These are phyloP conservation scores for Xylaria flabelliformis DNA, from an alignment of 495 filamentous ascomycete species.

Conservation along the genomic window DNA sequence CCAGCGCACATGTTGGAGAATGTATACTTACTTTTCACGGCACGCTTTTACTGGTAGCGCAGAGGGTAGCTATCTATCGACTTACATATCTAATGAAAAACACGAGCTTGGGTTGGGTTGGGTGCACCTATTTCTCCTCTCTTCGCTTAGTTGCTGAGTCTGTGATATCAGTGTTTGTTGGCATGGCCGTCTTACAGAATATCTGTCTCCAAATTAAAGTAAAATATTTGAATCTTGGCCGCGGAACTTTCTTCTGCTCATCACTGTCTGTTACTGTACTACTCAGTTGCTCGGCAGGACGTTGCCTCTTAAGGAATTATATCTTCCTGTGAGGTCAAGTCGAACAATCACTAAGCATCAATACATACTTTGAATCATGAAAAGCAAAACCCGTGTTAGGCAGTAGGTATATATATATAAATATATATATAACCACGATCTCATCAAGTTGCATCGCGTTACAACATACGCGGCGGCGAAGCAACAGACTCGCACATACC, in stretches of 20 bases:
- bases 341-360: too few relatives aligned
- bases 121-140: neutral
- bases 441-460: neutral
- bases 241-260: too few relatives aligned
- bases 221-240: too few relatives aligned
- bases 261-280: too few relatives aligned
- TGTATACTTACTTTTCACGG: constrained; percentile 23
- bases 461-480: neutral
- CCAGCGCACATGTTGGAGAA: neutral
- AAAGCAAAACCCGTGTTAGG: too few relatives aligned
- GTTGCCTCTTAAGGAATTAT: too few relatives aligned
- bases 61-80: neutral
- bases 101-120: neutral
- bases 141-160: neutral
- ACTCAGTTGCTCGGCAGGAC: too few relatives aligned
- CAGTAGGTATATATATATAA: neutral
- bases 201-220: neutral
- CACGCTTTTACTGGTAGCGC: neutral
- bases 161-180: too few relatives aligned
- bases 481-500: neutral
- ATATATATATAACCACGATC: neutral
- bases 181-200: neutral
- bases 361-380: too few relatives aligned
- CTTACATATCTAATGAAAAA: neutral
- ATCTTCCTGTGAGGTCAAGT: too few relatives aligned